Base-by-base conservation (phyloP, 192 early-diverging fungal genomes). In the Obelidium mucronatum region DNA sequence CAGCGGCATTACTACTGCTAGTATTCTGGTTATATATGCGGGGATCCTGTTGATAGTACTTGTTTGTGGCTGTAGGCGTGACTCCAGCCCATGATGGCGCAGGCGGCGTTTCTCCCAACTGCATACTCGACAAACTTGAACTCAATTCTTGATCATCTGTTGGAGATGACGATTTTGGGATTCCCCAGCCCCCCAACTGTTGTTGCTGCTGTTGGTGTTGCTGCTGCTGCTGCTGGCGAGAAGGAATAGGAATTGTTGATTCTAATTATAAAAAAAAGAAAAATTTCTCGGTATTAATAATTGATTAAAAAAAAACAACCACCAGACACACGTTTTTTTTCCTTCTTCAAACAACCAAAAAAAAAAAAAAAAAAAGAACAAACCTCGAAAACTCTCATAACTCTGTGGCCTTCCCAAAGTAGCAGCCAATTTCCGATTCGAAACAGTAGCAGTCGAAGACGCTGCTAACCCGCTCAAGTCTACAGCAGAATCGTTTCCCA, bases 371-470 rank as follows among this genome's bases (percentile, higher is more conserved):
- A 26, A 58, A 58, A 58, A 58, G 8, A 11, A 58, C 55, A 22
- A 11, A 58, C 55, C 55, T 58, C 55, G 22, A 24, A 58, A 58
- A 58, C 55, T 58, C 55, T 58, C 55, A 24, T 22, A 58, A 24
- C 55, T 58, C 8, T 8, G 44, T 15, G 44, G 44, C 44, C 44
- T 6, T 15, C 44, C 44, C 11, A 48, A 19, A 19, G 44, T 48
- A 48, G 44, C 44, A 48, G 44, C 44, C 8, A 48, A 19, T 15
- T 19, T 6, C 8, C 44, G 44, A 48, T 6, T 48, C 11, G 11
- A 15, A 6, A 48, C 44, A 19, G 0, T 48, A 48, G 11, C 19
- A 0, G 44, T n/a, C n/a, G n/a, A n/a, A n/a, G n/a, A n/a, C n/a
- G n/a, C n/a, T n/a, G n/a, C n/a, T n/a, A n/a, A n/a, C n/a, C n/a